phyloP scores from a whole-genome alignment of 1,139 yeast genomes.

The Saccharomycopsis hybrid region DNA sequence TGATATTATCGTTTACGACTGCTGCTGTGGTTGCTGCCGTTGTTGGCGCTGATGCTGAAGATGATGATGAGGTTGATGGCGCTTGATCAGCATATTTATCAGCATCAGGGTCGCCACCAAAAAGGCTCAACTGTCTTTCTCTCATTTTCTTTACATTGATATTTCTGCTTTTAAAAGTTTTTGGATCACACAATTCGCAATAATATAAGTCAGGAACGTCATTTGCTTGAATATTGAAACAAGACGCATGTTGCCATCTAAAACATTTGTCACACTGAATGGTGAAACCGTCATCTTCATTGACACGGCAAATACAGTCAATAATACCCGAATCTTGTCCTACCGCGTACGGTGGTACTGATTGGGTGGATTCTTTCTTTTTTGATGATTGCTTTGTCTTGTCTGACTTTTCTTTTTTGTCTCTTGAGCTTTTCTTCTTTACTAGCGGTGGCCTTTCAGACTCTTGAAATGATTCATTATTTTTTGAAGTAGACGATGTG shows the following conservation, averaged over 20 bases:
- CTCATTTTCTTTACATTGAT: slow-evolving; percentile 47
- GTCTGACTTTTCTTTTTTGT: neutral
- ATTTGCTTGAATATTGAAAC: slow-evolving; percentile 70
- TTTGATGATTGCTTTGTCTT: neutral
- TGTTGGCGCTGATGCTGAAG: no score
- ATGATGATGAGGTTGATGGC: no score
- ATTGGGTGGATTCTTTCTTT: slow-evolving; percentile 7
- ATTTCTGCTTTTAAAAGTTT: slow-evolving; percentile 36
- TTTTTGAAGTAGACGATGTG: neutral
- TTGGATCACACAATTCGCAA: slow-evolving; percentile 71
- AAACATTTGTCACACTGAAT: slow-evolving; percentile 89
- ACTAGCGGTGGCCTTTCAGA: slow-evolving; percentile 4
- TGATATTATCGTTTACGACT: neutral
- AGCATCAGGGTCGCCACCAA: neutral
- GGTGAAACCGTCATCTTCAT: slow-evolving; percentile 92
- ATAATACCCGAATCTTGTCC: slow-evolving; percentile 80
- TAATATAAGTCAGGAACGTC: slow-evolving; percentile 79
- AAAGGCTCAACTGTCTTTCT: slow-evolving; percentile 33
- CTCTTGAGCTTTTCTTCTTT: slow-evolving; percentile 14
- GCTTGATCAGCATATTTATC: neutral
- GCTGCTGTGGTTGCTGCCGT: neutral
- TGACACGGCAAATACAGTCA: slow-evolving; percentile 83
- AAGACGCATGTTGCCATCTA: slow-evolving; percentile 91
- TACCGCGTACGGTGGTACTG: slow-evolving; percentile 42
- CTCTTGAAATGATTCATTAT: neutral